A percentile compares a stretch with the other conserved stretches of the same genome.
phyloP scores from a whole-genome alignment of 345 rosid genomes.

The Capsella bursapastoris region DNA sequence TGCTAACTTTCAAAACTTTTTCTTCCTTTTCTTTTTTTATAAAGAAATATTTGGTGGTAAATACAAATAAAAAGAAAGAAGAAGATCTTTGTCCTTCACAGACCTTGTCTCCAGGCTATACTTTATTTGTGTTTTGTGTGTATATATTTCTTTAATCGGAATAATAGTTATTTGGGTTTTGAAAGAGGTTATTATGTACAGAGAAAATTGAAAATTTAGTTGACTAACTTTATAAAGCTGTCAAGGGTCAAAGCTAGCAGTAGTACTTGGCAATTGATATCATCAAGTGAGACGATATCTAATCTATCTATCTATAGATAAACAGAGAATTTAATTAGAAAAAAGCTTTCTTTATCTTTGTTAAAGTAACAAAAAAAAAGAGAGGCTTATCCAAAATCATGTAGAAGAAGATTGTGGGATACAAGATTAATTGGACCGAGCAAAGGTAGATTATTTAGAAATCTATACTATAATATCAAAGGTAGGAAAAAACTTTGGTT shows the following conservation, averaged over 20 bases:
- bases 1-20: background rate
- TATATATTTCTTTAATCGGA: background rate
- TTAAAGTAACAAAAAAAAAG: background rate
- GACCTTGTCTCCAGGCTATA: constrained; percentile 48
- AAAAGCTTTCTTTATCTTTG: background rate
- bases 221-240: constrained; percentile 32
- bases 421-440: background rate
- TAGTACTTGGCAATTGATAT: background rate
- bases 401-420: background rate
- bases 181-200: constrained; percentile 36
- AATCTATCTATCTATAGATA: background rate
- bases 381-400: background rate
- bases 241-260: background rate
- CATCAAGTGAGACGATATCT: background rate
- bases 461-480: background rate
- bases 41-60: constrained; percentile 41
- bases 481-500: background rate
- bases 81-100: constrained; percentile 61
- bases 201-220: constrained; percentile 27
- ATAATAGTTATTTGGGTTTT: constrained; percentile 22
- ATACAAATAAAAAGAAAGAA: constrained; percentile 38
- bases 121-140: constrained; percentile 28
- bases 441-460: background rate
- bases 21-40: background rate
- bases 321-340: background rate